These are phyloP conservation scores for Colletotrichum truncatum DNA, from an alignment of 2,329 filamentous ascomycete genomes.

Conservation along the genomic window DNA sequence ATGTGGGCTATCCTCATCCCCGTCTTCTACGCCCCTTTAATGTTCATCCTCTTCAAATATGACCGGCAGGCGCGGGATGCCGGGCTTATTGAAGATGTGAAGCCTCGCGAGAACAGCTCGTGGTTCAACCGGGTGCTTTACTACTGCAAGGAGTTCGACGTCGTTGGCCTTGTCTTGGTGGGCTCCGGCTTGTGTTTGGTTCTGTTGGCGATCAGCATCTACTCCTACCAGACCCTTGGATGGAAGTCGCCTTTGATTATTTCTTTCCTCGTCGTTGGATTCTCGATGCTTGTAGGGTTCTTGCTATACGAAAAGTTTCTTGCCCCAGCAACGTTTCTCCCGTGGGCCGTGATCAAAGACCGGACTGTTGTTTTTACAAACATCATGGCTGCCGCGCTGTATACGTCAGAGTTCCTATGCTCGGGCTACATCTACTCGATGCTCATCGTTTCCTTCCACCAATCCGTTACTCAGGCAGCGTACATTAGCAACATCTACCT, in stretches of 20 bases:
- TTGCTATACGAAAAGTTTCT: constrained; percentile 60
- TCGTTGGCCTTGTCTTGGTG: constrained; percentile 58
- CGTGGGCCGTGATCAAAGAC: constrained; percentile 52
- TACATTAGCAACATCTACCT: constrained; percentile 43
- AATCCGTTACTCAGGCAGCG: constrained; percentile 37
- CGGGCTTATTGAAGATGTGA: neutral
- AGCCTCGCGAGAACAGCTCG: no score
- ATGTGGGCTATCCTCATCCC: neutral
- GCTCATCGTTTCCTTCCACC: constrained; percentile 51
- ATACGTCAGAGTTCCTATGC: constrained; percentile 35
- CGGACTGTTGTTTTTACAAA: constrained; percentile 41
- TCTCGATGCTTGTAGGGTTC: constrained; percentile 55
- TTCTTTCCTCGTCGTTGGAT: constrained; percentile 58
- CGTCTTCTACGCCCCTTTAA: neutral
- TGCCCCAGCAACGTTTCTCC: constrained; percentile 61
- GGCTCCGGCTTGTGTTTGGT: constrained; percentile 61
- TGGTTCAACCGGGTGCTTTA: no score
- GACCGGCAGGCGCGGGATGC: neutral
- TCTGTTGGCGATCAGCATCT: constrained; percentile 59
- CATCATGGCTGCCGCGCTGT: constrained; percentile 33
- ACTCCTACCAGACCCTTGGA: constrained; percentile 39
- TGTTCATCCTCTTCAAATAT: constrained; percentile 8
- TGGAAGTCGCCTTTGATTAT: constrained; percentile 56
- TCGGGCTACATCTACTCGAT: constrained; percentile 39
- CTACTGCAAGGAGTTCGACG: neutral